Evolutionary conservation across 139 green algal genomes (phyloP), one percentile per base, ranked within the genome.

Genomic region (Eudorina sp.): DNA sequence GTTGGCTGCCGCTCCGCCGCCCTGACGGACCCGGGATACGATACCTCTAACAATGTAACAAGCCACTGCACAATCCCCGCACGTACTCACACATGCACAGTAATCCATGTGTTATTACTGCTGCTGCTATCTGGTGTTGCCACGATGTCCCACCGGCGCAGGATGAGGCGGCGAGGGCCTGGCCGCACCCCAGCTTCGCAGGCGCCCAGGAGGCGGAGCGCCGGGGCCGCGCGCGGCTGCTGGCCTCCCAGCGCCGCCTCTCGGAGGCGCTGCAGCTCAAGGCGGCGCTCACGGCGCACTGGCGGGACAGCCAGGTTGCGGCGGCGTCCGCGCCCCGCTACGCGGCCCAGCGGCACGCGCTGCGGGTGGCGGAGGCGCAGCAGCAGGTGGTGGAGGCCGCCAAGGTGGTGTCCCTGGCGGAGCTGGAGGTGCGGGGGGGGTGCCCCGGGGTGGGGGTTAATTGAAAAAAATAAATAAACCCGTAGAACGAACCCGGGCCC

Each of bases 241-340:
- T 87, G 62, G 21, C 64, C 45, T 62, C 81, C 8, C 81, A 87
- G 81, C 81, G 81, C 31, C 81, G 81, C n/a, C 81, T 87, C 18
- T 78, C 81, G 62, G 81, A 87, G 64, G 81, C 81, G 31, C 81
- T 87, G 45, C 38, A 60, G 25, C 43, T 87, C 81, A 87, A 87
- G 81, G 64, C 62, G 3, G 81, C 62, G 45, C 81, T 87, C 4
- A 79, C 53, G 81, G 64, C 43, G 45, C 81, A 87, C 64, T 51
- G 45, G 81, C 43, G 34, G 45, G 64, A 87, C 3, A 38, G 23
- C 34, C 62, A 79, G 81, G 45, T 69, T 18, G 66, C 64, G 62
- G 81, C 81, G 0, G 81, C 45, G 0, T 51, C 64, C 19, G 62
- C 45, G 18, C 64, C 64, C 23, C 81, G 81, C 81, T 78, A 81